These are phyloP conservation scores for Starmerella apicola DNA, from an alignment of 805 yeast species.

Conservation along the genomic window DNA sequence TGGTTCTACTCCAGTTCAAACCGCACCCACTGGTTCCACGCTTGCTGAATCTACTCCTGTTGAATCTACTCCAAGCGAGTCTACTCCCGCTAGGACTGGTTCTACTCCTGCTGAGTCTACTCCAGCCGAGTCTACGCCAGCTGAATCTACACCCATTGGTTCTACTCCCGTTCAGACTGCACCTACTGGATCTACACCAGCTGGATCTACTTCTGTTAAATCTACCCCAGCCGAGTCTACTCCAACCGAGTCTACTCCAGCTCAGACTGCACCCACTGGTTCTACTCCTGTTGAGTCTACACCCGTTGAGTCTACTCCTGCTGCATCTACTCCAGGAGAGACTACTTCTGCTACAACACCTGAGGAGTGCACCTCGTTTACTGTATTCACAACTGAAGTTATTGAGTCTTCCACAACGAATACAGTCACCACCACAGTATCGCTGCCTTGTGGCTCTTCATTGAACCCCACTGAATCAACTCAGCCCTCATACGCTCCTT, in stretches of 20 bases:
- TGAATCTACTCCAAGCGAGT: not conserved
- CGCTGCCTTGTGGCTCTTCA: too few relatives aligned
- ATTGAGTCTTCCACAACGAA: too few relatives aligned
- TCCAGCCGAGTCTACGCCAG: too few relatives aligned
- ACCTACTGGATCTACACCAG: not conserved
- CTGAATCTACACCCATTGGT: not conserved
- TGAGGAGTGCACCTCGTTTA: not conserved
- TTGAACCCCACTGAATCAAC: too few relatives aligned
- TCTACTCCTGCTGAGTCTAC: too few relatives aligned
- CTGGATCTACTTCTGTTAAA: too few relatives aligned
- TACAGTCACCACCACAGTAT: too few relatives aligned
- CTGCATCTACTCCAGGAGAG: not conserved
- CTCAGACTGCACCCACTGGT: not conserved
- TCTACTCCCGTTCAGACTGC: too few relatives aligned
- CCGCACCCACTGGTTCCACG: not conserved
- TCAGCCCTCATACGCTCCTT: too few relatives aligned
- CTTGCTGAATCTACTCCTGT: not conserved
- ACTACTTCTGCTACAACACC: not conserved
- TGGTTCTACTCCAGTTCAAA: not conserved
- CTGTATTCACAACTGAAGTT: too few relatives aligned
- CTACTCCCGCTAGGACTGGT: not conserved
- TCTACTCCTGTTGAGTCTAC: not conserved
- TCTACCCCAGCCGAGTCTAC: not conserved
- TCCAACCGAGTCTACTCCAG: not conserved
- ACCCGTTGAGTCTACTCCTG: not conserved